Percentiles rank a stretch among this genome's conserved stretches.
Evolutionary conservation across 768 basidiomycete genomes (phyloP).

Genomic region (Boletus sp.): DNA sequence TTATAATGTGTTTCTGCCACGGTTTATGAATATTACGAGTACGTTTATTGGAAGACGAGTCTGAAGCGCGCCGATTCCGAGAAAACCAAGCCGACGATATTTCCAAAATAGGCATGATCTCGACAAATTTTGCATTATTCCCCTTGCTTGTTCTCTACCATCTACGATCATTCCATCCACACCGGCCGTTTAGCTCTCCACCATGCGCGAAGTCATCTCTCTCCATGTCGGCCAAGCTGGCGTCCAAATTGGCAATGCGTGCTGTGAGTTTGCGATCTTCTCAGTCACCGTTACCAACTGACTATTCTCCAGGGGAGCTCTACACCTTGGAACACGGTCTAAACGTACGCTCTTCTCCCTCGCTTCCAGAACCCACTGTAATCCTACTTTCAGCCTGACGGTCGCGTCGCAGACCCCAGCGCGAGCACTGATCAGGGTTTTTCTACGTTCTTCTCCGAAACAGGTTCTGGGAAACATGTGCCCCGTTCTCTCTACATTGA

Average conservation of each 20-base stretch:
- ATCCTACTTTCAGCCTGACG: conserved; percentile 67
- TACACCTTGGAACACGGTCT: conserved; percentile 98
- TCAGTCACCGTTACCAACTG: conserved; percentile 6
- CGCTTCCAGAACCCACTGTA: conserved; percentile 12
- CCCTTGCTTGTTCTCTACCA: conserved; percentile 9
- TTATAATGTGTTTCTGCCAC: conserved; percentile 27
- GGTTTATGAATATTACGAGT: conserved; percentile 36
- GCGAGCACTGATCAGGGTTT: conserved; percentile 74
- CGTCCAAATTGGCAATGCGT: conserved; percentile 92
- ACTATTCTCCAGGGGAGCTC: conserved; percentile 71
- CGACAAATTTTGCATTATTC: conserved; percentile 19
- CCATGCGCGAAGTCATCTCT: conserved; percentile 93
- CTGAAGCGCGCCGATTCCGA: neutral
- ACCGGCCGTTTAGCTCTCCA: conserved; percentile 12
- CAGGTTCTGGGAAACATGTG: conserved; percentile 90
- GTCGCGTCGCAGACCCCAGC: conserved; percentile 67
- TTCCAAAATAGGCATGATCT: conserved; percentile 22
- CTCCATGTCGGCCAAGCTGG: conserved; percentile 97
- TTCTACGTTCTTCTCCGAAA: conserved; percentile 97
- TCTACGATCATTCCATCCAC: conserved; percentile 9
- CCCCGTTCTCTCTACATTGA: conserved; percentile 97
- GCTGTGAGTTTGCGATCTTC: conserved; percentile 59
- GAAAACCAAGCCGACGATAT: conserved; percentile 11
- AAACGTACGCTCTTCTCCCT: conserved; percentile 55
- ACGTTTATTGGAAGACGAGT: conserved; percentile 3